Percentiles rank a stretch among this genome's conserved stretches.
Conservation (phyloP, 352 stramenopile species). For the Stramenopiles sp. region DNA sequence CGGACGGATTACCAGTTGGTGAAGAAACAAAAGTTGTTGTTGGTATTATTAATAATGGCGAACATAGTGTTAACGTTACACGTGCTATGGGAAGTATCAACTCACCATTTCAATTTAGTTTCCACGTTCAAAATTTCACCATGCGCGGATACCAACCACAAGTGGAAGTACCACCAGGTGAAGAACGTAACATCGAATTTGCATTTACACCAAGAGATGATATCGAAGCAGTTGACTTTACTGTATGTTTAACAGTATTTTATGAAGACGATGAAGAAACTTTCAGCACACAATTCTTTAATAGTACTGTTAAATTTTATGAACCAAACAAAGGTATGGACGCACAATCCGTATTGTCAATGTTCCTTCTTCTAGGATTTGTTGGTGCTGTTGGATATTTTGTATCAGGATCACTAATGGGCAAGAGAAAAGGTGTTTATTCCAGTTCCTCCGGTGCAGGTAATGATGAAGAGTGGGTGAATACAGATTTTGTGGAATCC, state of each 20-base stretch:
- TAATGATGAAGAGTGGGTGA: not conserved
- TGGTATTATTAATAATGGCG: not conserved
- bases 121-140: not conserved
- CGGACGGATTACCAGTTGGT: not conserved
- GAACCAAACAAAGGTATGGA: not conserved
- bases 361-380: not conserved
- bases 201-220: not conserved
- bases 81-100: not conserved
- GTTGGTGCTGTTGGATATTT: not conserved
- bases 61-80: not conserved
- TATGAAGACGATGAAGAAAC: not conserved
- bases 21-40: not conserved
- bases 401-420: not conserved
- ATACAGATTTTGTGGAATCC: not conserved
- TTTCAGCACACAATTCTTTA: not conserved
- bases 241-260: not conserved
- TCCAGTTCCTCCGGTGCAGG: not conserved
- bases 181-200: not conserved
- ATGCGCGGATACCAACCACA: not conserved
- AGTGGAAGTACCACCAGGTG: not conserved
- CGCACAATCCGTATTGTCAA: not conserved
- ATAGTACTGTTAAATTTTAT: not conserved
- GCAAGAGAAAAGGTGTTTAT: not conserved
- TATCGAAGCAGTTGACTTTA: not conserved
- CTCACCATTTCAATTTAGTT: not conserved